phyloP scores from a whole-genome alignment of 2,329 filamentous ascomycete species.

The Fusarium nurragi region DNA sequence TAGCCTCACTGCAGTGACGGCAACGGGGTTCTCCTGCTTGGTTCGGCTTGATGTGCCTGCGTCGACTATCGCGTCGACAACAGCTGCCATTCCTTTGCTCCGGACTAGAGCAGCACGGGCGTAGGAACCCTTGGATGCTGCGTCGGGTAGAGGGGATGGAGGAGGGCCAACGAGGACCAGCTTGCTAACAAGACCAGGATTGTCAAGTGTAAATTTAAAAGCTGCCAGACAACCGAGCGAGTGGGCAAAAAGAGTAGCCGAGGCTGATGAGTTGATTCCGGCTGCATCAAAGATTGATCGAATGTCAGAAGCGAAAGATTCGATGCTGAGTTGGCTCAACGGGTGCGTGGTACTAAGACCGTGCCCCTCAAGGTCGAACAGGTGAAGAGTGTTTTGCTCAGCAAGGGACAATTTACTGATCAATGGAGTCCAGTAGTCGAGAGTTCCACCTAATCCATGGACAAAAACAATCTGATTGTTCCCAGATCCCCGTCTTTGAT shows the following conservation, averaged over 20 bases:
- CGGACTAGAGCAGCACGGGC: not conserved
- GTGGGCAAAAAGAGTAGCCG: not conserved
- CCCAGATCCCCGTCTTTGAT: not conserved
- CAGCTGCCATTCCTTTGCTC: not conserved
- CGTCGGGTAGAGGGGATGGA: not conserved
- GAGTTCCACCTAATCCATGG: slow-evolving; percentile 63
- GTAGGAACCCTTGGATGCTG: not conserved
- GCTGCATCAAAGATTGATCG: not conserved
- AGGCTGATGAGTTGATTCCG: not conserved
- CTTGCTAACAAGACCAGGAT: not conserved
- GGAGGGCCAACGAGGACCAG: not conserved
- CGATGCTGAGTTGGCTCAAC: slow-evolving; percentile 53
- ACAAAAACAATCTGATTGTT: slow-evolving; percentile 56
- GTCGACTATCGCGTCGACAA: not conserved
- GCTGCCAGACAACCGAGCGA: not conserved
- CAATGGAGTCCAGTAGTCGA: slow-evolving; percentile 57
- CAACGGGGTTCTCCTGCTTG: slow-evolving; percentile 36
- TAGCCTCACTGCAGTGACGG: slow-evolving; percentile 53
- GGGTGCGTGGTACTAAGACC: slow-evolving; percentile 62
- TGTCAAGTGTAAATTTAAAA: not conserved
- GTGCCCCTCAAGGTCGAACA: slow-evolving; percentile 66
- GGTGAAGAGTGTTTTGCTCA: slow-evolving; percentile 46
- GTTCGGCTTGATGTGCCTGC: not conserved
- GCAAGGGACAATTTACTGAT: slow-evolving; percentile 45
- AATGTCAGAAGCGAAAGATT: slow-evolving; percentile 47